Evolutionary conservation across 805 yeast species (phyloP).

Genomic region (Teunomyces pallodes): DNA sequence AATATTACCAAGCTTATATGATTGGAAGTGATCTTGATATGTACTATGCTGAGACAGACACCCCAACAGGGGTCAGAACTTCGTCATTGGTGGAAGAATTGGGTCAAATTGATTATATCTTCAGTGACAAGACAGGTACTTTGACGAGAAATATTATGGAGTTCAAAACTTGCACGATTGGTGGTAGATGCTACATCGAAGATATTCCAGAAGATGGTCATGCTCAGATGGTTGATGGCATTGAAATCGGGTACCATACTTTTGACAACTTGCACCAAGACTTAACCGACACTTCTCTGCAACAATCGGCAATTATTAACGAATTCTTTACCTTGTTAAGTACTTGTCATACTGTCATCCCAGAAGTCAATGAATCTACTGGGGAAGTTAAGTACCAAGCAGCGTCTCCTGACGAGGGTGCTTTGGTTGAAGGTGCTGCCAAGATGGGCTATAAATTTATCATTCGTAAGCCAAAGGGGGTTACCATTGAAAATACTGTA

Average conservation of each 20-base stretch:
- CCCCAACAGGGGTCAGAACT: conserved; percentile 93
- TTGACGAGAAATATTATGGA: conserved; percentile 96
- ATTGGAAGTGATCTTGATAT: conserved; percentile 93
- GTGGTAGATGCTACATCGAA: conserved; percentile 83
- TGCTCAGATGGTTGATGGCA: conserved; percentile 69
- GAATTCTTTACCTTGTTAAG: conserved; percentile 82
- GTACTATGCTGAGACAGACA: conserved; percentile 83
- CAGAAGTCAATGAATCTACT: conserved; percentile 62
- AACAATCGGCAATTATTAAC: conserved; percentile 51
- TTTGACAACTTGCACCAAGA: conserved; percentile 61
- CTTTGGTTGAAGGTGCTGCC: conserved; percentile 95
- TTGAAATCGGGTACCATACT: conserved; percentile 74
- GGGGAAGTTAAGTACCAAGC: conserved; percentile 90
- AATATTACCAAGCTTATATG: conserved; percentile 91
- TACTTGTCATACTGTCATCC: conserved; percentile 96
- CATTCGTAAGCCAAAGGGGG: conserved; percentile 80
- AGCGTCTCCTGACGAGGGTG: conserved; percentile 99
- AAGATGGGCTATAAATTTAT: conserved; percentile 79
- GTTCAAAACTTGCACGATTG: conserved; percentile 89
- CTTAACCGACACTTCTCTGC: conserved; percentile 41
- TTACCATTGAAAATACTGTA: conserved; percentile 55
- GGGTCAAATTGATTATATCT: conserved; percentile 94
- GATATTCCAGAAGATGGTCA: conserved; percentile 89
- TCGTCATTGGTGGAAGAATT: conserved; percentile 94
- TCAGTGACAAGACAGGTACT: conserved; percentile 97